Evolutionary conservation across 768 basidiomycete species (phyloP), one percentile per base, ranked within the genome.

Genomic region (Tephrocybe rancida): DNA sequence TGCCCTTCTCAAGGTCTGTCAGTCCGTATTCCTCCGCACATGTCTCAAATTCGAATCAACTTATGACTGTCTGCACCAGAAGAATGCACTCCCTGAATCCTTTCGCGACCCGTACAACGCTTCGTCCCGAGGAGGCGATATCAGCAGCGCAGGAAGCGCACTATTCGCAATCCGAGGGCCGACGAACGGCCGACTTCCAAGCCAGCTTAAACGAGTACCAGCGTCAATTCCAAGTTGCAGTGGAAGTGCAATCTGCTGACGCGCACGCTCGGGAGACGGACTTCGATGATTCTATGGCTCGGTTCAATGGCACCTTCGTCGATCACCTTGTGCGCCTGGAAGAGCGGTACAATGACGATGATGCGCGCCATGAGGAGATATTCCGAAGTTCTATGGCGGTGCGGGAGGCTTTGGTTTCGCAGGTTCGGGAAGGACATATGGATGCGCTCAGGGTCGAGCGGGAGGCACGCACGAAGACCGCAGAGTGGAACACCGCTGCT

Each of bases 401-500:
- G 1, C 43, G 54, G 16, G 34, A 55, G 44, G 22, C 13, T 10
- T 1, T 46, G 0, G 50, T 55, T 21, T 24, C 38, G 19, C 48
- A 50, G 11, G 49, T 48, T 8, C 54, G 50, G 21, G 16, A 7
- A 19, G 27, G 35, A 2, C 54, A 44, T 2, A 11, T 25, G 14
- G 26, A 25, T 10, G 8, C 48, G 6, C 50, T 55, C n/a, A 18
- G 32, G 25, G 10, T 5, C 10, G 27, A 41, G 3, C 43, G 45
- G 29, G 48, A 13, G 7, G 35, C 27, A 11, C 16, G 34, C 7
- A 34, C 21, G 6, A 30, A 50, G 26, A 43, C 27, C 35, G 50
- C 54, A n/a, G 54, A 50, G 22, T 50, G 48, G 54, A 35, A 50
- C 26, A 19, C 6, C 14, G n/a, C 35, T 11, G 38, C 22, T 35